These are phyloP conservation scores for Aspergillus pseudotamarii DNA, from an alignment of 2,329 filamentous ascomycete genomes.

Conservation along the genomic window DNA sequence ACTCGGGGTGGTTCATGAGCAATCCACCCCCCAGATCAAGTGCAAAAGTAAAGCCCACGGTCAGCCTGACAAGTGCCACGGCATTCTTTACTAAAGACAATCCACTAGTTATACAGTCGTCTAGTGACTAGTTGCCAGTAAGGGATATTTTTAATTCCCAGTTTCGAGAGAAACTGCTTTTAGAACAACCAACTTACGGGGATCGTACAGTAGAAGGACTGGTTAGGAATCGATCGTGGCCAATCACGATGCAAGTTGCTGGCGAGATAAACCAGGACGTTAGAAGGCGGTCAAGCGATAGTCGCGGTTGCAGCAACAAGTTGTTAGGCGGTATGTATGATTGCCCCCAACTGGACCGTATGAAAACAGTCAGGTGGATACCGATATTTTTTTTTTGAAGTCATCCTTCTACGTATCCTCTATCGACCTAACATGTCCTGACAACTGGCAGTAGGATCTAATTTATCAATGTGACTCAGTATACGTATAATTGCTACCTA, in stretches of 20 bases:
- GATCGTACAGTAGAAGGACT: background rate
- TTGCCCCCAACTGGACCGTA: background rate
- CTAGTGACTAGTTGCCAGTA: background rate
- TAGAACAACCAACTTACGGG: background rate
- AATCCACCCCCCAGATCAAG: conserved; percentile 18
- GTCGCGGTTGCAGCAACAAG: background rate
- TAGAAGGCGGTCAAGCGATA: conserved; percentile 1
- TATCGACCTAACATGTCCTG: background rate
- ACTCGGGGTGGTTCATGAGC: conserved; percentile 34
- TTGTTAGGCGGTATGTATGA: background rate
- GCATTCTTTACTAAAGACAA: background rate
- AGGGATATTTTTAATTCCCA: conserved; percentile 4
- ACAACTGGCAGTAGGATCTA: background rate
- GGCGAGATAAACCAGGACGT: conserved; percentile 1
- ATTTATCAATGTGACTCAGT: background rate
- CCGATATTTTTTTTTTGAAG: background rate
- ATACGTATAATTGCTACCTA: background rate
- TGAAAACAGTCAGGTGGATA: conserved; percentile 3
- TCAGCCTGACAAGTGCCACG: conserved; percentile 1
- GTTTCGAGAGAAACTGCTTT: background rate
- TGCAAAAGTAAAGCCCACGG: background rate
- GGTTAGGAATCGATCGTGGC: background rate
- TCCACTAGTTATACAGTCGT: background rate
- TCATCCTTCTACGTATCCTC: background rate
- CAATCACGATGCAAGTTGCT: background rate